phyloP scores from a whole-genome alignment of 805 yeast species.

The Metschnikowia santaceciliae region DNA sequence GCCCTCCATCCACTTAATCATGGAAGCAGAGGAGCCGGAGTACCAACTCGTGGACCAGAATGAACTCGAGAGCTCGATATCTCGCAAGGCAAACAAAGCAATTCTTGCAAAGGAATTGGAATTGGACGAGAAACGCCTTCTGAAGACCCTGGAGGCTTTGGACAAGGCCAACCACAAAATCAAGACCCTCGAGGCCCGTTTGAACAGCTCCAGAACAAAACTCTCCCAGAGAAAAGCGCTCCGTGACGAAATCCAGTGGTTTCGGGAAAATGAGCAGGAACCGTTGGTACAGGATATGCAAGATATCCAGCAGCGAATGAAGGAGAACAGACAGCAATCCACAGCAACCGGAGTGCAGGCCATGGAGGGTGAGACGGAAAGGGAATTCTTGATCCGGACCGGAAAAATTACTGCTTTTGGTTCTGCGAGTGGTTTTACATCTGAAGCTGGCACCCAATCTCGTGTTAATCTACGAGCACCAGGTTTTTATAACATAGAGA shows the following conservation, averaged over 20 bases:
- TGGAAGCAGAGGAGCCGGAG: conserved; percentile 1
- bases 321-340: conserved; percentile 37
- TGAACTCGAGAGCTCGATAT: conserved; percentile 70
- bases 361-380: conserved; percentile 62
- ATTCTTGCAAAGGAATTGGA: conserved; percentile 63
- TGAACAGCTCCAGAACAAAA: conserved; percentile 51
- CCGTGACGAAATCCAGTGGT: conserved; percentile 48
- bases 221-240: conserved; percentile 60
- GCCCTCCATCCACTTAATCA: neutral
- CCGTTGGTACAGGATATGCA: conserved; percentile 56
- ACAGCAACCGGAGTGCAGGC: conserved; percentile 17
- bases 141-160: conserved; percentile 53
- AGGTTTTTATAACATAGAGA: conserved; percentile 31
- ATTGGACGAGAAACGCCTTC: conserved; percentile 70
- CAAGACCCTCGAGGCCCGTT: conserved; percentile 43
- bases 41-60: conserved; percentile 67
- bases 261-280: conserved; percentile 48
- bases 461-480: conserved; percentile 50
- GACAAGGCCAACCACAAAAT: conserved; percentile 43
- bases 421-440: conserved; percentile 50
- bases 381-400: conserved; percentile 77
- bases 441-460: conserved; percentile 17
- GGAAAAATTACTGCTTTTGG: conserved; percentile 96
- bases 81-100: conserved; percentile 61
- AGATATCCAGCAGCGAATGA: conserved; percentile 45